A percentile compares a stretch with the other conserved stretches of the same genome.
phyloP scores from a whole-genome alignment of 257 asterid species.

The Lavandula angustifolia region DNA sequence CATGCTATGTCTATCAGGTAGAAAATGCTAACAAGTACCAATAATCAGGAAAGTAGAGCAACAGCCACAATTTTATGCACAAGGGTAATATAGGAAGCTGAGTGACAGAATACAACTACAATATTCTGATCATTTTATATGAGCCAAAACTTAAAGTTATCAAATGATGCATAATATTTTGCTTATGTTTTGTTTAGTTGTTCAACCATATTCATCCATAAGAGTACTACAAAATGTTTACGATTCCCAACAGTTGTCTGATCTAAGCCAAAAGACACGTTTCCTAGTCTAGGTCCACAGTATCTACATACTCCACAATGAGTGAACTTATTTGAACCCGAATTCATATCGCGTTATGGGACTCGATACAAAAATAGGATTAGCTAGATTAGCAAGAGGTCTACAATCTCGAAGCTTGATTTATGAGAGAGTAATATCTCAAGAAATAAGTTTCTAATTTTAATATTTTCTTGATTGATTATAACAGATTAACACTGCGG shows the following conservation, averaged over 20 bases:
- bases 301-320: not conserved
- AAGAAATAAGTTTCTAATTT: no score
- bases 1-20: conserved; percentile 19
- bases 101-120: conserved; percentile 7
- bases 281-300: not conserved
- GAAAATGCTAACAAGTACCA: conserved; percentile 14
- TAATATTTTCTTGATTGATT: no score
- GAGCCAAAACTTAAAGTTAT: conserved; percentile 3
- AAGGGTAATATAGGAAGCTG: conserved; percentile 5
- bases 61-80: not conserved
- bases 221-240: conserved; percentile 15
- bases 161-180: not conserved
- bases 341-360: no score
- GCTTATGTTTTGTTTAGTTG: not conserved
- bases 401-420: no score
- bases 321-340: not conserved
- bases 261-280: not conserved
- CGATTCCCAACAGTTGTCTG: conserved; percentile 9
- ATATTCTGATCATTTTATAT: not conserved
- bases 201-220: not conserved
- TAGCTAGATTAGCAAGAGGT: no score
- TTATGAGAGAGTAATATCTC: no score
- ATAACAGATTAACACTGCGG: no score
- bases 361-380: no score
- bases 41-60: not conserved